phyloP scores from a whole-genome alignment of 371 early-diverging fungal species.

The Mucor piriformis region DNA sequence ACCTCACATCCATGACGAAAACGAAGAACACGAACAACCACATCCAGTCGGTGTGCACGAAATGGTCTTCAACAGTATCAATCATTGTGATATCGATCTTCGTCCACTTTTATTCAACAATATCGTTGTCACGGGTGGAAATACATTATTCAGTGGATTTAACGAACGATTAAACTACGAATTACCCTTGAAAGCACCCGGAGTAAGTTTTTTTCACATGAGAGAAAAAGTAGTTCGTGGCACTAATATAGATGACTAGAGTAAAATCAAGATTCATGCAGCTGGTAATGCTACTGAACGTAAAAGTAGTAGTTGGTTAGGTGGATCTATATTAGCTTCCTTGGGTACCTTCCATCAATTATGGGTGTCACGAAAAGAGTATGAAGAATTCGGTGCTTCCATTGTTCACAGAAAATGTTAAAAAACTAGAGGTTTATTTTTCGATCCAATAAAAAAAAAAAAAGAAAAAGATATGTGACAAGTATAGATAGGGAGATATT shows the following conservation, averaged over 20 bases:
- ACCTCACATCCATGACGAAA: background rate
- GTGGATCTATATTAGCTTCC: constrained; percentile 95
- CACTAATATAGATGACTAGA: too few relatives aligned
- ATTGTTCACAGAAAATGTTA: constrained; percentile 88
- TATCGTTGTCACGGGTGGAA: constrained; percentile 91
- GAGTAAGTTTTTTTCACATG: constrained; percentile 53
- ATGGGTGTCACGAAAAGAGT: constrained; percentile 91
- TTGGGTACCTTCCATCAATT: constrained; percentile 96
- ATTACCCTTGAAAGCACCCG: constrained; percentile 66
- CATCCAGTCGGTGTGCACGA: constrained; percentile 59
- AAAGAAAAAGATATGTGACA: background rate
- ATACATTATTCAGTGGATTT: constrained; percentile 84
- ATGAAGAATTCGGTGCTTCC: constrained; percentile 83
- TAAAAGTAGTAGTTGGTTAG: constrained; percentile 92
- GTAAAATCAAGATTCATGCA: constrained; percentile 80
- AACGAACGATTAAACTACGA: constrained; percentile 82
- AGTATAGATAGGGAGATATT: background rate
- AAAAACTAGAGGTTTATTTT: constrained; percentile 19
- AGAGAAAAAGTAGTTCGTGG: too few relatives aligned
- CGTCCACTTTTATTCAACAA: constrained; percentile 79
- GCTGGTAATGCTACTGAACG: constrained; percentile 81
- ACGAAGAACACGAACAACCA: background rate
- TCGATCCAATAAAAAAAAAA: background rate
- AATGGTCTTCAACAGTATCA: constrained; percentile 72
- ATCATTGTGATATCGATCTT: constrained; percentile 84